phyloP scores from a whole-genome alignment of 768 basidiomycete genomes.

The Suillus decipiens region DNA sequence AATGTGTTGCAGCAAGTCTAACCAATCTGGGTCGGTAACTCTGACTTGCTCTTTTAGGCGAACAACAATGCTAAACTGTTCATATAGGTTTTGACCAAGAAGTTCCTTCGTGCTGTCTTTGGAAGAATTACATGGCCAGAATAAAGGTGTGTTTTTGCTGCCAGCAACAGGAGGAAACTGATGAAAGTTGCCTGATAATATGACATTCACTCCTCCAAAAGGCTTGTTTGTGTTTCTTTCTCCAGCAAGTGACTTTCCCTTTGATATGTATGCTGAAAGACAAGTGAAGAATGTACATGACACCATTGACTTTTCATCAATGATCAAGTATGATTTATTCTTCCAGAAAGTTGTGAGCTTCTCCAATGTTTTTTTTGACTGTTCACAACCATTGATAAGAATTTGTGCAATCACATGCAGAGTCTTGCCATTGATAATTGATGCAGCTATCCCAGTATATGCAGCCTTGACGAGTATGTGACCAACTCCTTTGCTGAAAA shows the following conservation, averaged over 20 bases:
- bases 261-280: too few species aligned
- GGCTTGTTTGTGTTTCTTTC: constrained; percentile 12
- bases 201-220: constrained; percentile 43
- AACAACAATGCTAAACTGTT: constrained; percentile 36
- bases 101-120: constrained; percentile 8
- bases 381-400: too few species aligned
- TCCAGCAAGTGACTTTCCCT: too few species aligned
- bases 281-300: too few species aligned
- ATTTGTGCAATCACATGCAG: constrained; percentile 35
- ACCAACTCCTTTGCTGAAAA: constrained; percentile 17
- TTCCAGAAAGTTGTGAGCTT: too few species aligned
- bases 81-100: constrained; percentile 28
- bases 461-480: constrained; percentile 37
- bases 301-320: too few species aligned
- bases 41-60: constrained; percentile 39
- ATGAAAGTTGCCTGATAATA: constrained; percentile 44
- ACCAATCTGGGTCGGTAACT: constrained; percentile 33
- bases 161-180: constrained; percentile 22
- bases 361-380: too few species aligned
- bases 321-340: too few species aligned
- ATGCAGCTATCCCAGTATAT: constrained; percentile 43
- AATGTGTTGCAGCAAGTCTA: constrained; percentile 29
- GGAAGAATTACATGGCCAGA: constrained; percentile 15
- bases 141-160: constrained; percentile 13
- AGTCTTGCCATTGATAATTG: constrained; percentile 39